A percentile compares a stretch with the other conserved stretches of the same genome.
These are phyloP conservation scores for Primulina eburnea DNA, from an alignment of 257 asterid species.

Conservation along the genomic window DNA sequence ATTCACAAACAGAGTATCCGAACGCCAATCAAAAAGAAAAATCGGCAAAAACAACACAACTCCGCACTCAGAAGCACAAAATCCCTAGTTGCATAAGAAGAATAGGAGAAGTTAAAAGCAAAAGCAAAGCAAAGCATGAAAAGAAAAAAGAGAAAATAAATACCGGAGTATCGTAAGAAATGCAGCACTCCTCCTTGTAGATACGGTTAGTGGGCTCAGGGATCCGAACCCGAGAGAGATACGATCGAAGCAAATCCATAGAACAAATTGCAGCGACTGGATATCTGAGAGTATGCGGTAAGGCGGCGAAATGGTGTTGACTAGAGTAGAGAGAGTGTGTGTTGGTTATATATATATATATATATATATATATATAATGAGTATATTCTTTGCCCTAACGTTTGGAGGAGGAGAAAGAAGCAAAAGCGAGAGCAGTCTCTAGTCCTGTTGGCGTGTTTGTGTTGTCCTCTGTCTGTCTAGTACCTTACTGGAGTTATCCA, in stretches of 20 bases:
- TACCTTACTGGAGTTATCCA: too few relatives aligned
- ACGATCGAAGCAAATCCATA: conserved; percentile 90
- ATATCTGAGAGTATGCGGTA: neutral
- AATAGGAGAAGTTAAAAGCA: neutral
- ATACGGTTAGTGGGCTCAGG: conserved; percentile 96
- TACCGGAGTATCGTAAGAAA: conserved; percentile 95
- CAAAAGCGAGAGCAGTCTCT: neutral
- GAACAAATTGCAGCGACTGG: neutral
- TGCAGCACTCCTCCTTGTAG: conserved; percentile 95
- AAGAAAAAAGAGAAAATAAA: conserved; percentile 6
- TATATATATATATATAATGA: too few relatives aligned
- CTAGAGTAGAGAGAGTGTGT: neutral
- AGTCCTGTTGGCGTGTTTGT: too few relatives aligned
- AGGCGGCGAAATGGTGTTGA: conserved; percentile 12
- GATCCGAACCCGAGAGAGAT: conserved; percentile 83
- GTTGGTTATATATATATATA: neutral
- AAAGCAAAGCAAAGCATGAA: conserved; percentile 6
- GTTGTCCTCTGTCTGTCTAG: too few relatives aligned
- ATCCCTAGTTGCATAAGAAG: conserved; percentile 3
- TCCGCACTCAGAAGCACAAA: neutral
- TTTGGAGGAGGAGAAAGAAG: neutral
- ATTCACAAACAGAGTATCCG: neutral
- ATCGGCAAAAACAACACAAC: neutral
- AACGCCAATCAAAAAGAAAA: neutral
- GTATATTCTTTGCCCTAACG: neutral